Conservation (phyloP, 257 asterid species). For the Coffea eugenioides region DNA sequence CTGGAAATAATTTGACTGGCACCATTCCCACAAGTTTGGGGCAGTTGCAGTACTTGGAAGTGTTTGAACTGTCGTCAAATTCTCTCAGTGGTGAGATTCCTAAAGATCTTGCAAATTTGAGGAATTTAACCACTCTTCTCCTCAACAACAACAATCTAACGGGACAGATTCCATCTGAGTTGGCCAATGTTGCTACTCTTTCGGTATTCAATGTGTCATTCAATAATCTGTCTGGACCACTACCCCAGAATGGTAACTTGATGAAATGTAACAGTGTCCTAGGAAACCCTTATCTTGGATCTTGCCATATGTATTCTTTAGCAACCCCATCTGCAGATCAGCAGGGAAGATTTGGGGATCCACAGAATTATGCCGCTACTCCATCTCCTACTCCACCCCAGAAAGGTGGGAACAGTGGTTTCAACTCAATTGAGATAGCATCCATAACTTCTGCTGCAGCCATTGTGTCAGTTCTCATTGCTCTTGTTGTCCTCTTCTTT, state of each 20-base stretch:
- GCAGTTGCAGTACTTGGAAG: slow-evolving; percentile 54
- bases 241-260: slow-evolving; percentile 46
- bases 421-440: slow-evolving; percentile 78
- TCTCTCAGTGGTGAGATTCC: slow-evolving; percentile 74
- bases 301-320: slow-evolving; percentile 54
- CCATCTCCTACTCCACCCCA: slow-evolving; percentile 36
- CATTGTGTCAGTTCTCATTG: slow-evolving; percentile 69
- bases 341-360: slow-evolving; percentile 43
- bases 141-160: slow-evolving; percentile 71
- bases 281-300: slow-evolving; percentile 63
- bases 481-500: slow-evolving; percentile 62
- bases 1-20: slow-evolving; percentile 69
- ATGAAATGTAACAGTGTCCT: slow-evolving; percentile 63
- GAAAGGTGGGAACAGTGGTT: slow-evolving; percentile 30
- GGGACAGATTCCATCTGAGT: slow-evolving; percentile 61
- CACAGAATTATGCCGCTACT: slow-evolving; percentile 34
- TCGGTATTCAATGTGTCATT: slow-evolving; percentile 66
- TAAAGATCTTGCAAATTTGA: slow-evolving; percentile 49
- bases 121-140: slow-evolving; percentile 56
- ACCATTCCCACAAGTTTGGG: slow-evolving; percentile 66
- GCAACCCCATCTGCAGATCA: slow-evolving; percentile 49
- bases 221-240: slow-evolving; percentile 77
- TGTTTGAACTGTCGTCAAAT: slow-evolving; percentile 74
- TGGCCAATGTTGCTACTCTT: slow-evolving; percentile 52
- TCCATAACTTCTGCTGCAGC: slow-evolving; percentile 83